Base-by-base conservation (phyloP, 1,139 yeast genomes). In the Saccharomyces hybrid region DNA sequence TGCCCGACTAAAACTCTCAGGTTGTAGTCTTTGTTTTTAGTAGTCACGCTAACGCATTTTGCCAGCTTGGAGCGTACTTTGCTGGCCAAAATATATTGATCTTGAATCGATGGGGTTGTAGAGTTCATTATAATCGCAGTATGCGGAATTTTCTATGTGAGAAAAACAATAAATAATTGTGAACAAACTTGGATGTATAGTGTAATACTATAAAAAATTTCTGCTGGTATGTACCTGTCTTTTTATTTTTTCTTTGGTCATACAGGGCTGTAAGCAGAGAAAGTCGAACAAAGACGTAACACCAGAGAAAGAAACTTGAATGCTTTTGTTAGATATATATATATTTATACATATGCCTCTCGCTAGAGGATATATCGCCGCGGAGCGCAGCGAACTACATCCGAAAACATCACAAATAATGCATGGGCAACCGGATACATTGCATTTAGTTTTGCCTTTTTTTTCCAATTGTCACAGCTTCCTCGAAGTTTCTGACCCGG, bases 1-100 rank as follows among this genome's bases (percentile, higher is more conserved):
- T 64, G 68, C 23, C 68, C 68, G 2, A 64, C 68, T 11, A 64
- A 53, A n/a, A 64, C 56, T n/a, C 68, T 51, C 27, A 64, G 52
- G 29, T 64, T 58, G 42, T 58, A 58, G 47, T 64, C 68, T 48
- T 55, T 55, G 47, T 54, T 54, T n/a, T 50, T 56, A 1, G 55
- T 38, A 26, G 54, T 51, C 11, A 16, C 48, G n/a, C 25, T 29
- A 2, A 64, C 65, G 46, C 64, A 63, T 13, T 50, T 46, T 49
- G 61, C 46, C 20, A 63, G 59, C 50, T 63, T 63, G 14, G 57
- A 53, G 20, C 62, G 57, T 8, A 63, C 66, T 51, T 53, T 59
- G 38, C 59, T 51, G 46, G 66, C 65, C 49, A 63, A 56, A 27
- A 59, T 41, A 46, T 59, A 61, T 49, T 59, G 63, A 31, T 61